Evolutionary conservation across 2,329 filamentous ascomycete genomes (phyloP), one percentile per base, ranked within the genome.

Genomic region (Colletotrichum lindemuthianum): DNA sequence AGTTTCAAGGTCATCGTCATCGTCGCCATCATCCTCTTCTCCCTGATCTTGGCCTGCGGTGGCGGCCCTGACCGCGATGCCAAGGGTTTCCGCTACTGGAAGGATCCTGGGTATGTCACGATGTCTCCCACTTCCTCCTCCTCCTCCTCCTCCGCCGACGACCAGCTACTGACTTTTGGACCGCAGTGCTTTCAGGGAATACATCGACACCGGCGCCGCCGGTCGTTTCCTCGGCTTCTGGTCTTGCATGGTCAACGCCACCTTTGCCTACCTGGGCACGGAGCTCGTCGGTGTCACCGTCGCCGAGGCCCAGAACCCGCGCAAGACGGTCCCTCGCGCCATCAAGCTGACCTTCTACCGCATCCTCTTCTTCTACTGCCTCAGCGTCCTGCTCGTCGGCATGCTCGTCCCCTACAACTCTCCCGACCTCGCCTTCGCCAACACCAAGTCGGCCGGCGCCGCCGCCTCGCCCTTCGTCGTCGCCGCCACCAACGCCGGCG

Each of bases 281-380:
- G 91, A 93, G 72, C 81, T 93, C 47, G 89, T 93, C 54, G 91
- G 90, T 78, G 90, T 93, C 12, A 93, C 91, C 0, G 90, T 92
- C 39, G 91, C 89, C 57, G 90, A 93, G 77, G 90, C 91, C 0
- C 89, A 93, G 78, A 93, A 93, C 78, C 92, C 92, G 1, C 88
- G 91, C 73, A 87, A 86, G 75, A 91, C 88, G 13, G 89, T 95
- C 66, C 92, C 92, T 7, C 87, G 88, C 65, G 91, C 91, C 57
- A 93, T 93, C 81, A 90, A 88, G 74, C 83, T 93, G 53, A 93
- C 91, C 69, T 94, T 94, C 77, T 94, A 87, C 81, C 91, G 92
- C 63, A 94, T 95, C 74, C 78, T 92, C 69, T 81, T 94, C 79
- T 95, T 95, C 82, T 95, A 95, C 81, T 84, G 88, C 71, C 76